Conservation (phyloP, 23 red algal species). For the Chondrus crispus region DNA sequence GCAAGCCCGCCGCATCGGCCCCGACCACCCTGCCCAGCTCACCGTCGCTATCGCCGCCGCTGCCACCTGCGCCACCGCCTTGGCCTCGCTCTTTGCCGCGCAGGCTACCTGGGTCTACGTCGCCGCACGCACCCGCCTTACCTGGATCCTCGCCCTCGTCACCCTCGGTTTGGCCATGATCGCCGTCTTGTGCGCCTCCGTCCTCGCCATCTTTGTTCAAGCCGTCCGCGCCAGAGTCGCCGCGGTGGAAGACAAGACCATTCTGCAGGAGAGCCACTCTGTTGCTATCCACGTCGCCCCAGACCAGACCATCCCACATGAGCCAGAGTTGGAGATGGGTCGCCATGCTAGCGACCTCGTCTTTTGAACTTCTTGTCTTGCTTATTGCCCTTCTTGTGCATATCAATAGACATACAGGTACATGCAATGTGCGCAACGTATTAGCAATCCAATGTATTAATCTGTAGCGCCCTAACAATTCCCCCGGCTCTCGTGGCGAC, state of each 20-base stretch:
- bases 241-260: background rate
- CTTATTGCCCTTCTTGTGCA: too few relatives aligned
- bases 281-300: too few relatives aligned
- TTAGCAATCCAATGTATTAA: too few relatives aligned
- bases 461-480: too few relatives aligned
- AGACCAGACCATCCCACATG: too few relatives aligned
- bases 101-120: conserved; percentile 40
- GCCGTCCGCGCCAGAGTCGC: background rate
- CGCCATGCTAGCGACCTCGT: too few relatives aligned
- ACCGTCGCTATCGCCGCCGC: background rate
- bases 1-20: background rate
- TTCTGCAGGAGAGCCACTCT: too few relatives aligned
- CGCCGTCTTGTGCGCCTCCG: background rate
- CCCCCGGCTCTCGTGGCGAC: too few relatives aligned
- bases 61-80: background rate
- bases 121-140: background rate
- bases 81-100: background rate
- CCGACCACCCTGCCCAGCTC: background rate
- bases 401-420: too few relatives aligned
- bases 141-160: conserved; percentile 25
- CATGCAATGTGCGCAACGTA: too few relatives aligned
- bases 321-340: too few relatives aligned
- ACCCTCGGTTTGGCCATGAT: conserved; percentile 32
- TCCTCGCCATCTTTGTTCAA: background rate
- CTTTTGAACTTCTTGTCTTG: too few relatives aligned